Percentiles rank a stretch among this genome's conserved stretches.
phyloP scores from a whole-genome alignment of 1,284 basidiomycete genomes.

The Ustilago sp. region DNA sequence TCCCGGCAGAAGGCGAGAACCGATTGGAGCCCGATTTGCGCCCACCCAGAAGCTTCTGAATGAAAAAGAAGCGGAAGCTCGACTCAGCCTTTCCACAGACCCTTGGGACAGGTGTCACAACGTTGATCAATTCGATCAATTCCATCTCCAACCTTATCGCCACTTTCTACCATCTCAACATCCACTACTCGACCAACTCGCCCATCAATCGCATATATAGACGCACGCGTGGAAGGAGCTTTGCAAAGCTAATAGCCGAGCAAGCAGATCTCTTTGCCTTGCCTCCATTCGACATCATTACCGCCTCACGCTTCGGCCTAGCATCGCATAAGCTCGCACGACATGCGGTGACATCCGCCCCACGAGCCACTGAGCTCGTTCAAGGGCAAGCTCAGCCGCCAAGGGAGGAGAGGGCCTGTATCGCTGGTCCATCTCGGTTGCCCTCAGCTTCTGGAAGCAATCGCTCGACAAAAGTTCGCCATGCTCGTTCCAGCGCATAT shows the following conservation, averaged over 20 bases:
- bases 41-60: too few relatives aligned
- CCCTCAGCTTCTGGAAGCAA: background rate
- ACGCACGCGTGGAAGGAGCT: constrained; percentile 4
- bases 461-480: background rate
- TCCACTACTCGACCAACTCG: background rate
- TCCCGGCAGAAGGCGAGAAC: too few relatives aligned
- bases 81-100: too few relatives aligned
- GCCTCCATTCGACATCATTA: constrained; percentile 24
- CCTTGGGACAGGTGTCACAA: background rate
- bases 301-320: constrained; percentile 29
- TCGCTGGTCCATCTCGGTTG: constrained; percentile 39
- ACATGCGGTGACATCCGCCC: constrained; percentile 36
- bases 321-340: constrained; percentile 30
- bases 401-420: constrained; percentile 20
- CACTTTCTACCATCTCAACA: background rate
- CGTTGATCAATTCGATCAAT: background rate
- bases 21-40: too few relatives aligned
- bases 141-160: background rate
- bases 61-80: too few relatives aligned
- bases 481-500: constrained; percentile 36
- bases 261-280: constrained; percentile 23
- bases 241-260: constrained; percentile 40
- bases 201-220: background rate
- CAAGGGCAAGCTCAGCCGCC: constrained; percentile 1
- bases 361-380: constrained; percentile 24